Evolutionary conservation across 768 basidiomycete species (phyloP).

Genomic region (Candolleomyces eurysporus): DNA sequence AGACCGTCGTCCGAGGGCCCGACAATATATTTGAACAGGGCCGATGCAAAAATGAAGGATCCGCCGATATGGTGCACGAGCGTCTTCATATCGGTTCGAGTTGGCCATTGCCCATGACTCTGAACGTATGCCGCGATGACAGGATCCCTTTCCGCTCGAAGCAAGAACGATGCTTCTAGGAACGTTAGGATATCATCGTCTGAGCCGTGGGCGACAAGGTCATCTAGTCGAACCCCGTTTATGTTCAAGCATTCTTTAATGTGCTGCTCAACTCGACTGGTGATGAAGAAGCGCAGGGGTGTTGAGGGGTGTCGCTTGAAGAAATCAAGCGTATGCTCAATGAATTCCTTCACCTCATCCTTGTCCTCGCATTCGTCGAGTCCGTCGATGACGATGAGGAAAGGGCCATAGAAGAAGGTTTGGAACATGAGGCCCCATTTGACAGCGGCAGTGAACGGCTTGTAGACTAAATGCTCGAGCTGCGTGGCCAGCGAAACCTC

Average conservation of each 20-base stretch:
- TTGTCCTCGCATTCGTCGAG: conserved; percentile 17
- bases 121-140: background rate
- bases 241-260: background rate
- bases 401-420: background rate
- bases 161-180: background rate
- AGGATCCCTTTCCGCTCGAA: background rate
- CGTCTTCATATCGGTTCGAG: too few relatives aligned
- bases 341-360: conserved; percentile 5
- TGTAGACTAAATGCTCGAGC: conserved; percentile 8
- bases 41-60: conserved; percentile 20
- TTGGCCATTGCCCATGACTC: background rate
- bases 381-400: conserved; percentile 17
- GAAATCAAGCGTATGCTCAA: background rate
- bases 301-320: background rate
- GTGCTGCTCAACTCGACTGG: background rate
- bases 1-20: background rate
- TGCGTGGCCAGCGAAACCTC: conserved; percentile 5
- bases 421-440: background rate
- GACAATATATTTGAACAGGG: background rate
- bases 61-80: background rate
- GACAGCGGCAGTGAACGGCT: background rate
- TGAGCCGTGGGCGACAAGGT: background rate
- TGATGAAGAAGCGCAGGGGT: background rate
- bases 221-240: background rate
- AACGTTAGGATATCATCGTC: too few relatives aligned